These are phyloP conservation scores for Stagonosporopsis chrysanthemi DNA, from an alignment of 2,329 filamentous ascomycete genomes.

Conservation along the genomic window DNA sequence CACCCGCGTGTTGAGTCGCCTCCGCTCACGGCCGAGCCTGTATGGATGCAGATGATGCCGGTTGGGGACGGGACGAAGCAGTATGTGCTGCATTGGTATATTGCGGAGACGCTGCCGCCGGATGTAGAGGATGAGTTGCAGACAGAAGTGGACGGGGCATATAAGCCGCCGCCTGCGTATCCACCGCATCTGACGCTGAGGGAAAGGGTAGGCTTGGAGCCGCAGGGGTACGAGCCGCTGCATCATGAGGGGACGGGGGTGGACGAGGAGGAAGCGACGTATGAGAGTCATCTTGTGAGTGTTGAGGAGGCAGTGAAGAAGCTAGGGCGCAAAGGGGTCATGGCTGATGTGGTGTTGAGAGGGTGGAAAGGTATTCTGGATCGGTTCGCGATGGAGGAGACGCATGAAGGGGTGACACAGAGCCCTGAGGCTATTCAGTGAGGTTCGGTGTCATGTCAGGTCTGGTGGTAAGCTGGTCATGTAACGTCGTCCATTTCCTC, in stretches of 20 bases:
- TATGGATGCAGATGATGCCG: slow-evolving; percentile 57
- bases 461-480: background rate
- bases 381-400: slow-evolving; percentile 40
- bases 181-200: slow-evolving; percentile 46
- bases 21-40: slow-evolving; percentile 51
- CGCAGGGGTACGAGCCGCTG: slow-evolving; percentile 53
- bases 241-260: slow-evolving; percentile 59
- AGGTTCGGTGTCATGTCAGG: background rate
- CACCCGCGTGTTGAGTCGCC: slow-evolving; percentile 37
- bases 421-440: slow-evolving; percentile 28
- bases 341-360: slow-evolving; percentile 56
- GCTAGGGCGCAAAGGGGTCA: slow-evolving; percentile 50
- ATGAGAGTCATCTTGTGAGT: slow-evolving; percentile 52
- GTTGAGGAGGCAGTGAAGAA: slow-evolving; percentile 54
- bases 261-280: slow-evolving; percentile 56
- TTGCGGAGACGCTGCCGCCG: slow-evolving; percentile 56
- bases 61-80: slow-evolving; percentile 42
- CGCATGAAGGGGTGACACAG: slow-evolving; percentile 21
- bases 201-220: slow-evolving; percentile 51
- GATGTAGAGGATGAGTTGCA: slow-evolving; percentile 39
- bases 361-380: slow-evolving; percentile 56
- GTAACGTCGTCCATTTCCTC: slow-evolving; percentile 9
- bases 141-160: slow-evolving; percentile 35
- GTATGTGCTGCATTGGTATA: slow-evolving; percentile 58
- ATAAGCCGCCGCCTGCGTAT: slow-evolving; percentile 50